These are phyloP conservation scores for Colletotrichum trifolii DNA, from an alignment of 2,329 filamentous ascomycete species.

Conservation along the genomic window DNA sequence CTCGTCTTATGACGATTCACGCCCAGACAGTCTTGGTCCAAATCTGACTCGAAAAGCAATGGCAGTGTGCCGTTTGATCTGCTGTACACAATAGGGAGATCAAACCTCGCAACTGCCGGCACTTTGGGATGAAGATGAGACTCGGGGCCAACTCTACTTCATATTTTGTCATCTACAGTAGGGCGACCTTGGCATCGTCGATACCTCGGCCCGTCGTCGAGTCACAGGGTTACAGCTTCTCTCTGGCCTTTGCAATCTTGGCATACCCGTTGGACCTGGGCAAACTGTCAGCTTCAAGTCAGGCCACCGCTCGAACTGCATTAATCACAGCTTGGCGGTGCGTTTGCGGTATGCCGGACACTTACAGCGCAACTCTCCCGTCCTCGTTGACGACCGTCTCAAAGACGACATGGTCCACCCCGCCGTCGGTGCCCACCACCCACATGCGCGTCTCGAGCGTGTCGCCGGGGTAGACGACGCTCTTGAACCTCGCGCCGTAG, in stretches of 20 bases:
- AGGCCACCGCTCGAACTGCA: slow-evolving; percentile 21
- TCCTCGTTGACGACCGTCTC: slow-evolving; percentile 53
- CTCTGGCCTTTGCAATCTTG: slow-evolving; percentile 42
- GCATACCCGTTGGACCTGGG: slow-evolving; percentile 46
- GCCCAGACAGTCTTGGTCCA: background rate
- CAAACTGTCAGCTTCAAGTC: slow-evolving; percentile 36
- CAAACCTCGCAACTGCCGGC: slow-evolving; percentile 4
- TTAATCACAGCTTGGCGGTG: slow-evolving; percentile 29
- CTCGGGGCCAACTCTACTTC: slow-evolving; percentile 11
- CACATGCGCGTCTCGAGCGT: slow-evolving; percentile 56
- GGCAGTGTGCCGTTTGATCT: background rate
- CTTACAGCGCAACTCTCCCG: slow-evolving; percentile 49
- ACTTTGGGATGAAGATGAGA: slow-evolving; percentile 24
- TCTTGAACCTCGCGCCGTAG: slow-evolving; percentile 57
- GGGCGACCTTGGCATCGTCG: background rate
- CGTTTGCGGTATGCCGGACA: background rate
- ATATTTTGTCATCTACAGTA: background rate
- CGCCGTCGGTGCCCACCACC: slow-evolving; percentile 47
- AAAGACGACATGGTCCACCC: slow-evolving; percentile 50
- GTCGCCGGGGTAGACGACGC: slow-evolving; percentile 59
- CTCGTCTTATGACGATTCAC: background rate
- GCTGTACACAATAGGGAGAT: background rate
- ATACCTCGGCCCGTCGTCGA: background rate
- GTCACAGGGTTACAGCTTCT: slow-evolving; percentile 41
- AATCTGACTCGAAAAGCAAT: slow-evolving; percentile 13